Base-by-base conservation (phyloP, 2,329 filamentous ascomycete species). In the Penicillium psychrosexuale region DNA sequence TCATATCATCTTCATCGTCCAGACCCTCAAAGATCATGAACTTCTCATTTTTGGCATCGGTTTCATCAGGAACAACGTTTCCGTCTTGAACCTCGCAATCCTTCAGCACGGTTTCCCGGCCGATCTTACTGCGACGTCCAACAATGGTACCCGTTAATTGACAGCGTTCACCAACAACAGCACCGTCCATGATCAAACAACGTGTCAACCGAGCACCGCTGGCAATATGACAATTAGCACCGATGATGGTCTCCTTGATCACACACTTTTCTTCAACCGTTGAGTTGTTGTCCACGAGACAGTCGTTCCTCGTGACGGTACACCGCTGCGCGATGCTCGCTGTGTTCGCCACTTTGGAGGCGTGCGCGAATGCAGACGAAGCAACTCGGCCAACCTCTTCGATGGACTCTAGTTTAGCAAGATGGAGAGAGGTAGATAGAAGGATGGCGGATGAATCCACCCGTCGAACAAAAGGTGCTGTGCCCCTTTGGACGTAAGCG, bases 121-220 rank as follows among this genome's bases (percentile, higher is more conserved):
- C 92, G 62, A 99, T 84, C 65, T 88, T 86, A 61, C 87, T 89
- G 58, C 90, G 78, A 67, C 87, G 84, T 5, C 94, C 94, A 38
- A 97, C 76, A 31, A 97, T 89, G 68, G 92, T 97, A 22, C 90
- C 89, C 1, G 89, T 94, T 48, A 97, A 78, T 71, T 91, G 91
- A 68, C 88, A 92, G 40, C 88, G 87, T 65, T 90, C 89, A 13
- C 90, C 92, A 12, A 99, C 82, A 8, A 90, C 86, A 0, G 90
- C 92, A 3, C 90, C 90, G 57, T 97, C 93, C 91, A 97, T 97
- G 19, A 97, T 77, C 45, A 97, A 75, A 72, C 93, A 97, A 61
- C 92, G 84, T n/a, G 85, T 86, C 42, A 99, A 76, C 61, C 92
- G 89, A 30, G 89, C 91, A n/a, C 91, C 91, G 63, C 88, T 86